A percentile compares a stretch with the other conserved stretches of the same genome.
phyloP scores from a whole-genome alignment of 148 eudicot genomes.

The Rhododendron mucronatum region DNA sequence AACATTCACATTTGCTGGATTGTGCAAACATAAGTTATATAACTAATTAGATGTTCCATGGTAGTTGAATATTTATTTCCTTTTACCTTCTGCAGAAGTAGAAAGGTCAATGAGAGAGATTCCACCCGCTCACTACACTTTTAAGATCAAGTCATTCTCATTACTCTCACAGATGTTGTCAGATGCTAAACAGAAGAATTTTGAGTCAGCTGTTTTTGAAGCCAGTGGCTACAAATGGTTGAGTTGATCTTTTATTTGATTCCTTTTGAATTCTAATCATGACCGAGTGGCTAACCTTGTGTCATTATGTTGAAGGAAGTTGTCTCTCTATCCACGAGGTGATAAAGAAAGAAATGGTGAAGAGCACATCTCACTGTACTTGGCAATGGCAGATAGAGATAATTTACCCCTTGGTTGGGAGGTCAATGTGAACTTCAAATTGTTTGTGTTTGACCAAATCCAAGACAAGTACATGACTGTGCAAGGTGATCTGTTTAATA shows the following conservation, averaged over 20 bases:
- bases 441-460: neutral
- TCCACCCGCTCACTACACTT: conserved; percentile 2
- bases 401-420: conserved; percentile 11
- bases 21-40: neutral
- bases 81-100: no score
- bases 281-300: neutral
- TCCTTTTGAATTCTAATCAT: no score
- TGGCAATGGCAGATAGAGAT: neutral
- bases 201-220: neutral
- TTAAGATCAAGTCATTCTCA: conserved; percentile 6
- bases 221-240: conserved; percentile 7
- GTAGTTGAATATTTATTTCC: neutral
- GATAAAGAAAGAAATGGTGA: neutral
- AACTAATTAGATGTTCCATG: neutral
- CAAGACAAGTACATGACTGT: neutral
- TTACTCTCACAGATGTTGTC: neutral
- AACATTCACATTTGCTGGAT: neutral
- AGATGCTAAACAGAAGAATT: neutral
- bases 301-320: neutral
- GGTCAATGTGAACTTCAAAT: neutral
- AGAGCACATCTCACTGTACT: conserved; percentile 2
- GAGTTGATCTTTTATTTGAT: neutral
- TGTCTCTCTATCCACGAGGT: neutral
- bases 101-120: neutral
- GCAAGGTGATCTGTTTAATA: neutral